Base-by-base conservation (phyloP, 2,329 filamentous ascomycete species). In the Colletotrichum kahawae region DNA sequence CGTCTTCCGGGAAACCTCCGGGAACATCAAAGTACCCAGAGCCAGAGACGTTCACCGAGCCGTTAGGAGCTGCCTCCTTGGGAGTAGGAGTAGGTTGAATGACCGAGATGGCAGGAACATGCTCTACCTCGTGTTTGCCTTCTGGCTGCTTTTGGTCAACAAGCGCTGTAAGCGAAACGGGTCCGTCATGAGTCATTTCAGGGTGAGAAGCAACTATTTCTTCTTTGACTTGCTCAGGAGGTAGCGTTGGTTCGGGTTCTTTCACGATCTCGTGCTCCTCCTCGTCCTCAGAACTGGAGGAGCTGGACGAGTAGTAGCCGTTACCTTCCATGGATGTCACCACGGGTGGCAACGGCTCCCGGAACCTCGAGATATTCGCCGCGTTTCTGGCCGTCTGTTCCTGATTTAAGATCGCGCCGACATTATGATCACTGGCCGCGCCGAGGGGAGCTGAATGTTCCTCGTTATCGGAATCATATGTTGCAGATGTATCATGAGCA, bases 331-430 rank as follows among this genome's bases (percentile, higher is more conserved):
- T 89, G 2, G 92, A 92, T 0, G 93, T 93, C 14, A 94, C 92
- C 18, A 95, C 89, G 1, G 93, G 93, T 6, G 94, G 92, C 38
- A 95, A 82, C 18, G 94, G 93, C 76, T 94, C 91, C 67, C 90
- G 87, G 76, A 88, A 88, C 78, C 88, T 88, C 9, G 89, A 90
- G 14, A 88, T 91, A 74, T 92, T 92, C 31, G 90, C 88, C 62
- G 86, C 85, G 73, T 90, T 88, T 76, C 88, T 90, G 5, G 86
- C 83, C 6, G 85, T 86, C 63, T 89, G 85, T 66, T 93, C 91
- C 59, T 90, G 88, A 8, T 86, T 81, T 16, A 94, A 78, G 7
- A 93, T 82, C 7, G 87, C 85, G 5, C 90, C 93, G 69, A 93
- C 83, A 4, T 86, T 88, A 77, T 90, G 87, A 78, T 95, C 93